A percentile compares a stretch with the other conserved stretches of the same genome.
phyloP scores from a whole-genome alignment of 2,329 filamentous ascomycete species.

The Paecilomyces fulvus region DNA sequence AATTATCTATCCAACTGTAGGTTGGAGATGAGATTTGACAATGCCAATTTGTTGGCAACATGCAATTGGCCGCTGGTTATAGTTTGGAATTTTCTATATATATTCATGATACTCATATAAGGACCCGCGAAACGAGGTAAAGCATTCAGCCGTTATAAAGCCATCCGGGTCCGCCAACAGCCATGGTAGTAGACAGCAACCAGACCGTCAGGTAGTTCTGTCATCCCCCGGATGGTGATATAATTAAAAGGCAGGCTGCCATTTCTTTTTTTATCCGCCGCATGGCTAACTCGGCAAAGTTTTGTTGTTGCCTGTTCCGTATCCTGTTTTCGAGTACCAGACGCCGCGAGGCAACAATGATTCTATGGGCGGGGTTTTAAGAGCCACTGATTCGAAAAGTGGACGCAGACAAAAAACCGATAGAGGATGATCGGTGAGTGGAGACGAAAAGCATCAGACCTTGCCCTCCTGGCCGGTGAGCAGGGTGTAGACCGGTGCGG shows the following conservation, averaged over 20 bases:
- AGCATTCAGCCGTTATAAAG: neutral
- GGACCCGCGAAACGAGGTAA: neutral
- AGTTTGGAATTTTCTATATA: neutral
- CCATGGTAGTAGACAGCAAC: neutral
- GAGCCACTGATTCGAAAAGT: neutral
- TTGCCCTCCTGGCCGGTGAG: slow-evolving; percentile 54
- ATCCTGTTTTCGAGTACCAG: neutral
- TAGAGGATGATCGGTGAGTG: neutral
- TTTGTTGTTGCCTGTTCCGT: neutral
- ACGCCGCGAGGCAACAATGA: neutral
- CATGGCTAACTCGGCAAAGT: no score
- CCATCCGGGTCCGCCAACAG: neutral
- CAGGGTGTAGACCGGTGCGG: slow-evolving; percentile 73
- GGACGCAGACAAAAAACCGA: neutral
- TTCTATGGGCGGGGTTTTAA: neutral
- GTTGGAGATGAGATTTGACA: no score
- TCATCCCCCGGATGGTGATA: neutral
- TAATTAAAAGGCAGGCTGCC: neutral
- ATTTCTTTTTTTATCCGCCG: neutral
- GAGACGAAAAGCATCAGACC: slow-evolving; percentile 1
- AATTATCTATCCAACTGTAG: no score
- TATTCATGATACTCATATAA: neutral
- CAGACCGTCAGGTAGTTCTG: neutral
- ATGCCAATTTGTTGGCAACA: neutral
- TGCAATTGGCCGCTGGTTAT: neutral